These are phyloP conservation scores for Seiridium cupressi DNA, from an alignment of 2,329 filamentous ascomycete genomes.

Conservation along the genomic window DNA sequence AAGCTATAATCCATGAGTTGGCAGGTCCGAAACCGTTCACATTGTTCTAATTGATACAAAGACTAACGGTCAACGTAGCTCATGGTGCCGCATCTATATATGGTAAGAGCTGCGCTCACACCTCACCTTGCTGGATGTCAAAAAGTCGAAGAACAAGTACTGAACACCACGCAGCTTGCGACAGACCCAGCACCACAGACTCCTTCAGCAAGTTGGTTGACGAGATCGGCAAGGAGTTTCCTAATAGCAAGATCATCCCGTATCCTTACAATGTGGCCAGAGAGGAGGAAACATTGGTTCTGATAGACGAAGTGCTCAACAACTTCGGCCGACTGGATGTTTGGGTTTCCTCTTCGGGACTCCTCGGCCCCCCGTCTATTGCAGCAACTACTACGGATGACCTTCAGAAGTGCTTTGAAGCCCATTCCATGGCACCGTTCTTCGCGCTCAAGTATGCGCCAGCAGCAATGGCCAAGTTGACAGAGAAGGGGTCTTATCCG, in stretches of 20 bases:
- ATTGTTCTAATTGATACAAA: no score
- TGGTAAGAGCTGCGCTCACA: constrained; percentile 26
- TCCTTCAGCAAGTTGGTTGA: constrained; percentile 37
- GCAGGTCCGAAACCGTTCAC: constrained; percentile 38
- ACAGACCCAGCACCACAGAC: constrained; percentile 37
- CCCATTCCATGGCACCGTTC: constrained; percentile 61
- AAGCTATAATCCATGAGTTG: constrained; percentile 58
- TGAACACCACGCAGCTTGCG: constrained; percentile 40
- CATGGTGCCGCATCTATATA: constrained; percentile 66
- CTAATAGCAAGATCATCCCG: constrained; percentile 59
- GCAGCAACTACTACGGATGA: constrained; percentile 54
- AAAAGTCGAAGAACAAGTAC: constrained; percentile 5
- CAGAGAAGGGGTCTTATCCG: constrained; percentile 51
- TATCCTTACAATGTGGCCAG: constrained; percentile 59
- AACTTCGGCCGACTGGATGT: constrained; percentile 58
- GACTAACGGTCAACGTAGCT: constrained; percentile 32
- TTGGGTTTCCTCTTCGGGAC: constrained; percentile 57
- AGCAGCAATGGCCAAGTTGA: constrained; percentile 60
- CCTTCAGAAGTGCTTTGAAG: constrained; percentile 57
- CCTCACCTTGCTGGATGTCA: background rate
- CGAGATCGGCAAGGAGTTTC: constrained; percentile 39
- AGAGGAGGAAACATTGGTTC: constrained; percentile 57
- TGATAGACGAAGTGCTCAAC: constrained; percentile 64
- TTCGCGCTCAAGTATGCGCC: constrained; percentile 65
- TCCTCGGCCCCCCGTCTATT: constrained; percentile 57